Conservation (phyloP, 805 yeast genomes). For the Grigorovia transvaalensis region DNA sequence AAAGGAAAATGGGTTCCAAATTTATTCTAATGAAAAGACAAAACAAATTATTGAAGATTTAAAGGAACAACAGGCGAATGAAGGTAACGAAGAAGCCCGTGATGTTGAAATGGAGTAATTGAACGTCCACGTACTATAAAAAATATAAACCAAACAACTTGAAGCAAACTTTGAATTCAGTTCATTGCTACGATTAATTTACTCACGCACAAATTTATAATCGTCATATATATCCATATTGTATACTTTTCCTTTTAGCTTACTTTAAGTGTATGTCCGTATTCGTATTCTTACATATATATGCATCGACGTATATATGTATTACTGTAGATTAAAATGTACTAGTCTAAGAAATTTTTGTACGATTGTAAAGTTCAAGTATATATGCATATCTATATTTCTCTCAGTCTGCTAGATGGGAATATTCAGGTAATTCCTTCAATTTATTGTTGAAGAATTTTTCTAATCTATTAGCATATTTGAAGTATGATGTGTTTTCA, state of each 20-base stretch:
- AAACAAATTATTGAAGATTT: slow-evolving; percentile 68
- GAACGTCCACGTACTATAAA: neutral
- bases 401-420: slow-evolving; percentile 57
- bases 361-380: too few relatives aligned
- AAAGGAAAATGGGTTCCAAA: slow-evolving; percentile 70
- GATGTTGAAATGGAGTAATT: slow-evolving; percentile 27
- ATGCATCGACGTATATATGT: too few relatives aligned
- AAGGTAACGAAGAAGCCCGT: slow-evolving; percentile 22
- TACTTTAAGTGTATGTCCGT: too few relatives aligned
- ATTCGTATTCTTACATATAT: too few relatives aligned
- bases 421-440: slow-evolving; percentile 85
- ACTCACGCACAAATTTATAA: too few relatives aligned
- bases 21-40: slow-evolving; percentile 75
- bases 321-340: too few relatives aligned
- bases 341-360: too few relatives aligned
- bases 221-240: too few relatives aligned
- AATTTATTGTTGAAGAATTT: slow-evolving; percentile 75
- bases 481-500: slow-evolving; percentile 88
- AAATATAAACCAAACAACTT: neutral
- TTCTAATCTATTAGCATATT: slow-evolving; percentile 89
- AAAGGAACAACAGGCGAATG: slow-evolving; percentile 57
- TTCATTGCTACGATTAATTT: too few relatives aligned
- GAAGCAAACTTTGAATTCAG: slow-evolving; percentile 2
- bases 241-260: too few relatives aligned
- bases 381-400: neutral